phyloP scores from a whole-genome alignment of 805 yeast species.

The Starmera amethionina region DNA sequence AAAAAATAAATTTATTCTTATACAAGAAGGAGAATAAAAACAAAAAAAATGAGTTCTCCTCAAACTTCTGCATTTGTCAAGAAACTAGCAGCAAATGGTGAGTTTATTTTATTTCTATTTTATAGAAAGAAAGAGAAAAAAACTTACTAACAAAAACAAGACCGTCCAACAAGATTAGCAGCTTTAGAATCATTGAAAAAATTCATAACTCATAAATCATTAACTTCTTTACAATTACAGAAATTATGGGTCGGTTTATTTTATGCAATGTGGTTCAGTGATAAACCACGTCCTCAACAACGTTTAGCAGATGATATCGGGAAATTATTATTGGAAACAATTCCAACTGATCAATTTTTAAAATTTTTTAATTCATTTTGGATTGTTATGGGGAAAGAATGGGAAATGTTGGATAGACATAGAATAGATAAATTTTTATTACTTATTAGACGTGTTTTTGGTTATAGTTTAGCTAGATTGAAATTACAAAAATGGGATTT shows the following conservation, averaged over 20 bases:
- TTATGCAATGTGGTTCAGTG: slow-evolving; percentile 94
- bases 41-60: slow-evolving; percentile 10
- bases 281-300: slow-evolving; percentile 88
- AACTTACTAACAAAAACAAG: slow-evolving; percentile 12
- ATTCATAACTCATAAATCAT: slow-evolving; percentile 36
- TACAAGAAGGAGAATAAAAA: too few species aligned
- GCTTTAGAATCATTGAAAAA: slow-evolving; percentile 58
- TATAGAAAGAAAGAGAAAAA: background rate
- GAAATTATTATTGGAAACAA: slow-evolving; percentile 33
- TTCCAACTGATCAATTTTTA: slow-evolving; percentile 33
- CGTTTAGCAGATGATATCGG: slow-evolving; percentile 69
- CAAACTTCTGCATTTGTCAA: slow-evolving; percentile 53
- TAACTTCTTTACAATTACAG: slow-evolving; percentile 39
- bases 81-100: slow-evolving; percentile 71
- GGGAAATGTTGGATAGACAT: slow-evolving; percentile 75
- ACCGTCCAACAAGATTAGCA: slow-evolving; percentile 61
- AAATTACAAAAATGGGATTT: slow-evolving; percentile 44
- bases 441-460: slow-evolving; percentile 67
- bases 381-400: slow-evolving; percentile 67
- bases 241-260: slow-evolving; percentile 96
- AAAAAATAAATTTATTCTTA: too few species aligned
- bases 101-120: slow-evolving; percentile 5
- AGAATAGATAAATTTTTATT: slow-evolving; percentile 82
- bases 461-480: slow-evolving; percentile 53
- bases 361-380: slow-evolving; percentile 69